Conservation (phyloP, 2,329 filamentous ascomycete species). For the Gyromitra esculenta region DNA sequence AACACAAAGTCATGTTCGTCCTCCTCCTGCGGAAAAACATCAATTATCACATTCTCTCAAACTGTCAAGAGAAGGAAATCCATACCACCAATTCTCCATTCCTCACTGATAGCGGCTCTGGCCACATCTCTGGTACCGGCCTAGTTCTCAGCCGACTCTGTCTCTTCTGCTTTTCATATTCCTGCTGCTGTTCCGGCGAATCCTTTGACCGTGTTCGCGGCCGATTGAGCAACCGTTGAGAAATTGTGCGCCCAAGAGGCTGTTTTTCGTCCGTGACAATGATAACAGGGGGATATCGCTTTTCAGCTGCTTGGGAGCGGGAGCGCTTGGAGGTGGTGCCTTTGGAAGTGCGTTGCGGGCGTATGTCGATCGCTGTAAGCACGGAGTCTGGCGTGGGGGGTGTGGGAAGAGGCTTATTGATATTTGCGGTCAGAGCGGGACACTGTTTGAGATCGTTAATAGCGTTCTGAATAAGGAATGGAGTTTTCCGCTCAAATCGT, state of each 20-base stretch:
- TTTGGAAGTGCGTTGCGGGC: slow-evolving; percentile 23
- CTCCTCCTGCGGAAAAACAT: slow-evolving; percentile 9
- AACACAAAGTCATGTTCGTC: slow-evolving; percentile 32
- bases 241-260: slow-evolving; percentile 5
- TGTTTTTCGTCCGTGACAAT: slow-evolving; percentile 19
- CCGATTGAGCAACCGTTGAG: slow-evolving; percentile 21
- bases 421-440: slow-evolving; percentile 34
- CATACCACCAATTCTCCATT: slow-evolving; percentile 40
- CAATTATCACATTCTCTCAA: slow-evolving; percentile 9
- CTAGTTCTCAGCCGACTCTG: slow-evolving; percentile 35
- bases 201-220: slow-evolving; percentile 35
- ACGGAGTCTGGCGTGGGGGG: slow-evolving; percentile 30
- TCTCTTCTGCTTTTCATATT: slow-evolving; percentile 34
- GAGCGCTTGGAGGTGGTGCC: slow-evolving; percentile 32
- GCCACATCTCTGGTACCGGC: slow-evolving; percentile 47
- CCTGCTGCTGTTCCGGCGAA: slow-evolving; percentile 20
- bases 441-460: slow-evolving; percentile 31
- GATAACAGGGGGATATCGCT: slow-evolving; percentile 9
- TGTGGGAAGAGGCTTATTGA: slow-evolving; percentile 48
- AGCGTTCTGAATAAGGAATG: background rate
- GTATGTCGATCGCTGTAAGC: slow-evolving; percentile 41
- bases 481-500: background rate
- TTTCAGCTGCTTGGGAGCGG: slow-evolving; percentile 25
- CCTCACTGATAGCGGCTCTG: slow-evolving; percentile 40
- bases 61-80: background rate